These are phyloP conservation scores for Boletales sp. DNA, from an alignment of 768 basidiomycete genomes.

Conservation along the genomic window DNA sequence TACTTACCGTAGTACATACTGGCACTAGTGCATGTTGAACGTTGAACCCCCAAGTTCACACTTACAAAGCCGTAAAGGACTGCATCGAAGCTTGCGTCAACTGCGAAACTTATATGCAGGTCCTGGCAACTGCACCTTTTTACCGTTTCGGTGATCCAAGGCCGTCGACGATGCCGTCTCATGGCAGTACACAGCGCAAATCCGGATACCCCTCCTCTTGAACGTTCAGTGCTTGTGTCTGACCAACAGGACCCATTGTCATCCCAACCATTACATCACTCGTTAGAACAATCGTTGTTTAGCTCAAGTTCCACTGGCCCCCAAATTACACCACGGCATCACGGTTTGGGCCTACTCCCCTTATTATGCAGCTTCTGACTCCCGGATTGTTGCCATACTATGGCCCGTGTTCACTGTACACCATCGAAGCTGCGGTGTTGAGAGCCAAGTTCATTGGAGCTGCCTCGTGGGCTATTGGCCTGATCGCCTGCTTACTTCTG, in stretches of 20 bases:
- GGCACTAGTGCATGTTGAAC: no score
- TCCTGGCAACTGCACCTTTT: no score
- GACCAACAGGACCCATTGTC: constrained; percentile 13
- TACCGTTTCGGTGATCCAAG: no score
- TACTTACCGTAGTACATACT: no score
- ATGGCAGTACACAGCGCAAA: constrained; percentile 8
- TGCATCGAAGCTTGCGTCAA: no score
- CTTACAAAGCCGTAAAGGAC: no score
- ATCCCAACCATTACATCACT: constrained; percentile 9
- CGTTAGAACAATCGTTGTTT: constrained; percentile 12
- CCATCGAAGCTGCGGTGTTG: constrained; percentile 33
- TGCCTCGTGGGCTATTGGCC: constrained; percentile 35
- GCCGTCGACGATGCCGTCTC: no score
- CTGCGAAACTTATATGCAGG: no score
- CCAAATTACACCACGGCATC: constrained; percentile 17
- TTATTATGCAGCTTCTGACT: constrained; percentile 31
- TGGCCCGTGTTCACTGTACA: constrained; percentile 40
- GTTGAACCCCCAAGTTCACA: no score
- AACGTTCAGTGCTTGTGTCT: constrained; percentile 21
- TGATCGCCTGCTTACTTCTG: constrained; percentile 28
- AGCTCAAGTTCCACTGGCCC: constrained; percentile 9
- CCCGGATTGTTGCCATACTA: constrained; percentile 38
- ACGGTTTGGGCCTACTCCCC: constrained; percentile 39
- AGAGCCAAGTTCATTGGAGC: constrained; percentile 45
- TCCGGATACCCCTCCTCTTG: constrained; percentile 29